Percentiles rank a stretch among this genome's conserved stretches.
These are phyloP conservation scores for Cordia subcordata DNA, from an alignment of 257 asterid genomes.

Conservation along the genomic window DNA sequence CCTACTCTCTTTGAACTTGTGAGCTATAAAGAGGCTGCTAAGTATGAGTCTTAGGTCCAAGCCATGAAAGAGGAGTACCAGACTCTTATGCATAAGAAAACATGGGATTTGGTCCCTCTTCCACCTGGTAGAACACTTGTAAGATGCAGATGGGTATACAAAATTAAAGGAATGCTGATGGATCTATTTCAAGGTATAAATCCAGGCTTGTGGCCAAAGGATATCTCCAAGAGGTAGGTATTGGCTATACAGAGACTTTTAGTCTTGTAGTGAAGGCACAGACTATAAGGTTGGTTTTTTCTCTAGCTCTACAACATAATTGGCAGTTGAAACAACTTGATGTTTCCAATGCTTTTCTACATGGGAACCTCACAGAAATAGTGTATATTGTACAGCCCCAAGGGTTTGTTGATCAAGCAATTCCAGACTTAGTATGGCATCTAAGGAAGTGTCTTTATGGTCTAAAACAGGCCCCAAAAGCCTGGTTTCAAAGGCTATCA, in stretches of 20 bases:
- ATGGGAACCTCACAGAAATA: too few relatives aligned
- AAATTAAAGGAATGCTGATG: neutral
- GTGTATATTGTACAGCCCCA: too few relatives aligned
- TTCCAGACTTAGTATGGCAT: too few relatives aligned
- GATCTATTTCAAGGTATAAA: neutral
- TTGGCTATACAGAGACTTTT: neutral
- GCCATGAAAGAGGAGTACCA: neutral
- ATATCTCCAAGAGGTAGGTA: neutral
- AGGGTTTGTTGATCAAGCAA: too few relatives aligned
- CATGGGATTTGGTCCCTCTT: neutral
- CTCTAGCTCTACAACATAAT: too few relatives aligned
- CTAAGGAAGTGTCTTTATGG: neutral
- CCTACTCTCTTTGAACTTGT: neutral
- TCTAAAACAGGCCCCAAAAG: neutral
- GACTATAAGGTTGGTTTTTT: too few relatives aligned
- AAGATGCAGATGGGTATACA: neutral
- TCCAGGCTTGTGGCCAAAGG: neutral
- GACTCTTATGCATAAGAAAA: neutral
- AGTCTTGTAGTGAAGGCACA: neutral
- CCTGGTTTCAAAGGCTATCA: neutral
- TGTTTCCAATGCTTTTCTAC: too few relatives aligned
- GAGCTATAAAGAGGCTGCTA: too few relatives aligned
- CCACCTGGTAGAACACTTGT: neutral
- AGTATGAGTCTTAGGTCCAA: neutral
- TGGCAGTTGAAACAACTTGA: too few relatives aligned